Evolutionary conservation across 495 filamentous ascomycete species (phyloP).

Genomic region (Neurospora pannonica): DNA sequence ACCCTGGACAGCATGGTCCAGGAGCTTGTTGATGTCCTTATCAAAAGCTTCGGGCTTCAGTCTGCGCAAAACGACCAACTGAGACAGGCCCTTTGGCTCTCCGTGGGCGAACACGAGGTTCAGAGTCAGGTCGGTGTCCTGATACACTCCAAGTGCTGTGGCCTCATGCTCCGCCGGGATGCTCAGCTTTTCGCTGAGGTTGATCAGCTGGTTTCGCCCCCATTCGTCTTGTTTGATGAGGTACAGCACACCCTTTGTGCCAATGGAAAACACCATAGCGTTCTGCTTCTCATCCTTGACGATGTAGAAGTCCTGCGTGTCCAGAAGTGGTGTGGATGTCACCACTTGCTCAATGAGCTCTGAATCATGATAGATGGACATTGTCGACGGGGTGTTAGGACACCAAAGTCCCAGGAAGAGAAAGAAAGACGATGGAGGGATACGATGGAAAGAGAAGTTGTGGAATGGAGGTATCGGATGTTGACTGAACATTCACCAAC

Average conservation of each 20-base stretch:
- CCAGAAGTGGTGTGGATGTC: not conserved
- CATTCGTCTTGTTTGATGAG: not conserved
- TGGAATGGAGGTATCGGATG: not conserved
- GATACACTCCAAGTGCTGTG: not conserved
- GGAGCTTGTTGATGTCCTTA: not conserved
- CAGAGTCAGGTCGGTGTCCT: not conserved
- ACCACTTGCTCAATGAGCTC: not conserved
- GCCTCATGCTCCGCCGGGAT: not conserved
- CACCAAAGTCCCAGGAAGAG: not conserved
- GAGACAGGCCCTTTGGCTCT: not conserved
- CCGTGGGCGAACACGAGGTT: not conserved
- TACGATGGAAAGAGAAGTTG: not conserved
- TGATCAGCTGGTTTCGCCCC: not conserved
- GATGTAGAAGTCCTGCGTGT: not conserved
- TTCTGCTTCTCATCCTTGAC: not conserved
- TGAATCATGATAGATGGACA: not conserved
- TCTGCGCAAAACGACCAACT: not conserved
- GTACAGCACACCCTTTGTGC: not conserved
- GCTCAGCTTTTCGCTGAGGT: not conserved
- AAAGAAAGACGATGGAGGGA: not conserved
- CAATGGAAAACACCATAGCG: not conserved
- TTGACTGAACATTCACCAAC: not conserved
- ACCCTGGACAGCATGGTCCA: not conserved
- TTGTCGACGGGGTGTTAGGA: not conserved
- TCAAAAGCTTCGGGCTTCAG: not conserved